Base-by-base conservation (phyloP, 192 early-diverging fungal genomes). In the Umbelopsis ramanniana region DNA sequence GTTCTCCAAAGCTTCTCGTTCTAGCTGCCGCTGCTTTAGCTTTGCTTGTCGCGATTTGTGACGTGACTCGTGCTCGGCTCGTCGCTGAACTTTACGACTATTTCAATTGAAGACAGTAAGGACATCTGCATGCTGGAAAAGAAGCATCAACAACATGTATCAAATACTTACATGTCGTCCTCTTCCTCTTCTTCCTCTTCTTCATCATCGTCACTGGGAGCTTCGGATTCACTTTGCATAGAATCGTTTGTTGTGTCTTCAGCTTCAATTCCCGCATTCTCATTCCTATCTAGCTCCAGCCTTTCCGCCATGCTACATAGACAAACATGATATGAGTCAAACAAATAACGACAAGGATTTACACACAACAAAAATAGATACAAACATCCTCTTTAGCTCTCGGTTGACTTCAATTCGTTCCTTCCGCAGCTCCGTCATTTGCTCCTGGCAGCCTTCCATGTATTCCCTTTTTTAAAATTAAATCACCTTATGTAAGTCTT, bases 391-490 rank as follows among this genome's bases (percentile, higher is more conserved):
- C 71, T 88, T 89, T 57, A 81, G 74, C 67, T 93, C 91, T 69
- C 85, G 83, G 21, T 83, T 84, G 29, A 93, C 53, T 46, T 95
- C 93, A 15, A 92, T 77, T 52, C 89, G 87, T 77, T 95, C 89
- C 71, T 92, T 91, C 52, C 89, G 85, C 53, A 94, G 79, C 52
- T 91, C 93, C 0, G 85, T 86, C 23, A 86, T 79, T 10, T 90
- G 74, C 52, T 95, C 92, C 4, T 90, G 79, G 45, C 89, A 90
- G 54, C 89, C 82, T 45, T 95, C 94, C 68, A 94, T 86, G 76
- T 89, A 93, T 35, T 82, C 75, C 22, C 93, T 86, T 69, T 85
- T 19, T 46, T 46, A 71, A 46, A n/a, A 43, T 40, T 19, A 11
- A 43, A 43, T 43, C 11, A 43, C 3, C 2, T 43, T 43, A 43